Conservation (phyloP, 2,329 filamentous ascomycete species). For the Beauveria pseudobassiana region DNA sequence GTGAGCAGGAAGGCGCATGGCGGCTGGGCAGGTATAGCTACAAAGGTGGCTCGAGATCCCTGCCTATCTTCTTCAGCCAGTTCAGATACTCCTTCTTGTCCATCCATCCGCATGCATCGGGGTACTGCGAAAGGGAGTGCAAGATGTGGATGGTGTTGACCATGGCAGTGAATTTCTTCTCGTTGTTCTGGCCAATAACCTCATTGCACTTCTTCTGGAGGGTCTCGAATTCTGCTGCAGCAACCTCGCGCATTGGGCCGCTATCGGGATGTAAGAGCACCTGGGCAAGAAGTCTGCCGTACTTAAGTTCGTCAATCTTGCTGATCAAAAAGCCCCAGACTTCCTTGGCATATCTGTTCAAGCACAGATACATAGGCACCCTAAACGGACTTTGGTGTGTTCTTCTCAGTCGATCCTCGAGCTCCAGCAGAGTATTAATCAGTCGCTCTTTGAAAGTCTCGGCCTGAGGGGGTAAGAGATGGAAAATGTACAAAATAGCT, state of each 20-base stretch:
- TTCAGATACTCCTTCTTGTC: slow-evolving; percentile 53
- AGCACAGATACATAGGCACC: slow-evolving; percentile 80
- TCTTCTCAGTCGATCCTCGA: slow-evolving; percentile 77
- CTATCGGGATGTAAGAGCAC: slow-evolving; percentile 72
- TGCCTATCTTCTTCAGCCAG: slow-evolving; percentile 61
- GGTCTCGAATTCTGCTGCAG: slow-evolving; percentile 64
- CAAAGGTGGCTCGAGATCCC: slow-evolving; percentile 72
- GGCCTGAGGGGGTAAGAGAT: slow-evolving; percentile 84
- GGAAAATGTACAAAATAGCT: slow-evolving; percentile 93
- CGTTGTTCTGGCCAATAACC: slow-evolving; percentile 55
- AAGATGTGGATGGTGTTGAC: slow-evolving; percentile 86
- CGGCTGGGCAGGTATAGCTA: slow-evolving; percentile 59
- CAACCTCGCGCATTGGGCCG: slow-evolving; percentile 63
- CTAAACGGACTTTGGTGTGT: slow-evolving; percentile 91
- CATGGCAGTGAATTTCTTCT: slow-evolving; percentile 60
- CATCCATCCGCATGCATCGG: slow-evolving; percentile 63
- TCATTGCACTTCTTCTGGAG: slow-evolving; percentile 64
- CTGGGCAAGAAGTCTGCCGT: slow-evolving; percentile 87
- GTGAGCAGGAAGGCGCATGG: slow-evolving; percentile 74
- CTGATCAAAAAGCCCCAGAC: slow-evolving; percentile 74
- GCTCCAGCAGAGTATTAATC: slow-evolving; percentile 80
- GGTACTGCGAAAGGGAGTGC: slow-evolving; percentile 65
- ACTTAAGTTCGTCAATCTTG: slow-evolving; percentile 75
- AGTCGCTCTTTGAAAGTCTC: slow-evolving; percentile 86
- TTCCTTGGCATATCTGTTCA: slow-evolving; percentile 88